These are phyloP conservation scores for Alternaria metachromatica DNA, from an alignment of 2,329 filamentous ascomycete genomes.

Conservation along the genomic window DNA sequence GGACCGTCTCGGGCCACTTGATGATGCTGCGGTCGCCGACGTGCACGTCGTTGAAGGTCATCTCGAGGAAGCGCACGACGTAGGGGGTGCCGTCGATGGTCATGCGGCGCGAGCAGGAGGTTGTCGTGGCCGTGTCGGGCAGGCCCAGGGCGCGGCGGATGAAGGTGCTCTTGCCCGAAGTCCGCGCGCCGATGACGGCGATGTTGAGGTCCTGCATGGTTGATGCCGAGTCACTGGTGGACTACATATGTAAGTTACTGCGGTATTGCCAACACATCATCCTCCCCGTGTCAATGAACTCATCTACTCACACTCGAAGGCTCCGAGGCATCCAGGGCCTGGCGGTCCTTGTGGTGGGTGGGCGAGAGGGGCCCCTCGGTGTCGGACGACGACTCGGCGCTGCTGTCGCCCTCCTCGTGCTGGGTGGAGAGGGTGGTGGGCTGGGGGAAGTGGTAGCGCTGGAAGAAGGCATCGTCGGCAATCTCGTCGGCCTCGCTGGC, in stretches of 20 bases:
- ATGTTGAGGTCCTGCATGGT: constrained; percentile 63
- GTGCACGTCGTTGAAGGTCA: constrained; percentile 61
- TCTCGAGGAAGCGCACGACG: constrained; percentile 64
- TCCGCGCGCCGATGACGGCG: constrained; percentile 61
- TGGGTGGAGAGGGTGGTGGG: constrained; percentile 8
- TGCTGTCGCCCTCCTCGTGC: constrained; percentile 28
- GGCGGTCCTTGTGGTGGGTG: constrained; percentile 38
- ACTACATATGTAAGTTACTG: constrained; percentile 17
- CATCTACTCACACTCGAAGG: constrained; percentile 39
- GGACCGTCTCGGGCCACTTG: constrained; percentile 63
- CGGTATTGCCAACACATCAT: too few relatives aligned
- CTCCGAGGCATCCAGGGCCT: constrained; percentile 24
- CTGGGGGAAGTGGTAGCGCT: constrained; percentile 49
- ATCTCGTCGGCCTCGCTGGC: constrained; percentile 58
- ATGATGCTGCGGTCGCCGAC: constrained; percentile 57
- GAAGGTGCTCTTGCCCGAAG: constrained; percentile 66
- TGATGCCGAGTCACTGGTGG: constrained; percentile 38
- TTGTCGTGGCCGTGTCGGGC: constrained; percentile 52
- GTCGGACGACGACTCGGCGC: constrained; percentile 42
- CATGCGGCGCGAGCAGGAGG: constrained; percentile 60
- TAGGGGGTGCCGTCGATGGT: constrained; percentile 63
- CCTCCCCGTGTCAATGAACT: background rate
- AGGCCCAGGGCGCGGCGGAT: constrained; percentile 64
- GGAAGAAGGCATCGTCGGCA: constrained; percentile 50
- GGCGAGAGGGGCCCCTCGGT: constrained; percentile 50